Evolutionary conservation across 2,329 filamentous ascomycete genomes (phyloP), one percentile per base, ranked within the genome.

Genomic region (Boeremia lycopersici): DNA sequence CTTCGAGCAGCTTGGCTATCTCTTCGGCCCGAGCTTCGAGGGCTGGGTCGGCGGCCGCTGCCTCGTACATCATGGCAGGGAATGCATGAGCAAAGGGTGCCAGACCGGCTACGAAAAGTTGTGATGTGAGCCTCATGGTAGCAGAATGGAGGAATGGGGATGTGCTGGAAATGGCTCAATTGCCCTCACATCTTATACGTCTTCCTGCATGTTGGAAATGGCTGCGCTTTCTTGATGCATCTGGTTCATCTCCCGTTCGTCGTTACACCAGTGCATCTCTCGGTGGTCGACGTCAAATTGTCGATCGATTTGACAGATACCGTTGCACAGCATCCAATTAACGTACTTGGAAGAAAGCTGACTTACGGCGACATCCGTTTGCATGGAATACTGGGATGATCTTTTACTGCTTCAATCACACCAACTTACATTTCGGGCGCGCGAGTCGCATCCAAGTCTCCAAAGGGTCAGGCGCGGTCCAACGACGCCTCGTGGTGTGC

Each of bases 41-140:
- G 2, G 46, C 47, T 2, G 63, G 63, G 25, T 67, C 64, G 15
- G 44, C 43, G 17, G 54, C 62, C n/a, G 61, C 63, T 35, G 61
- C 64, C 26, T 66, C 63, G 10, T 62, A 46, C 28, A 67, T 65
- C 25, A 61, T 61, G 3, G 63, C 57, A 26, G 64, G 64, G 28
- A 65, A 67, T 12, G 64, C 64, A 48, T 45, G 59, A 17, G 50
- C 49, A 2, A 66, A 26, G 2, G 61, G 59, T 28, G 47, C 53
- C 44, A 54, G 46, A 19, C 50, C 39, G 29, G 56, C 42, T 8
- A 66, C 19, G 11, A 60, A 35, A 9, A 63, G n/a, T 17, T 51
- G 44, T 36, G 50, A 52, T 51, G 52, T 53, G 23, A 63, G 55
- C 43, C 52, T 57, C 64, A 67, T 65, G 8, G 19, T 62, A 48